Evolutionary conservation across 2,329 filamentous ascomycete species (phyloP).

Genomic region (Scedosporium boydii): DNA sequence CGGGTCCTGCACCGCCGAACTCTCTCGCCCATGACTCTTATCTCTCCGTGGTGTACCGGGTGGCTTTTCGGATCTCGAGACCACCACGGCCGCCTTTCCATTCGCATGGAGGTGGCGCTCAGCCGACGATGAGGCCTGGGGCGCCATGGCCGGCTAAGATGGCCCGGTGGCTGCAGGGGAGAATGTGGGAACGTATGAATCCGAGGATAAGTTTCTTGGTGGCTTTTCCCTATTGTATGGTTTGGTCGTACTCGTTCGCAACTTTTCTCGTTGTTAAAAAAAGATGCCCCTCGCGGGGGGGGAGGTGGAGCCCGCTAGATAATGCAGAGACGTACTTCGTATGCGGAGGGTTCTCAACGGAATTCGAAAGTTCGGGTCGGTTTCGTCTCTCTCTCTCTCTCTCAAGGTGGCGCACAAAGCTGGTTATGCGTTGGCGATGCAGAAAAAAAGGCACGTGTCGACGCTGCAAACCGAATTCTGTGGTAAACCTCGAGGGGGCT

Average conservation of each 20-base stretch:
- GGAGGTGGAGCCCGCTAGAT: neutral
- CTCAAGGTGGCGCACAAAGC: neutral
- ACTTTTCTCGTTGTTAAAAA: neutral
- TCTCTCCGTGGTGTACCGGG: conserved; percentile 54
- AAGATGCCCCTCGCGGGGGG: neutral
- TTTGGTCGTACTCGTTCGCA: neutral
- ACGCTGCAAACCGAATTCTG: neutral
- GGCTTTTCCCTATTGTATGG: neutral
- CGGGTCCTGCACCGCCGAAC: conserved; percentile 60
- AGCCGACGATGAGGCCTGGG: conserved; percentile 7
- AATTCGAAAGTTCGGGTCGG: neutral
- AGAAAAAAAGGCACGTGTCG: neutral
- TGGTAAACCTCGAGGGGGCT: neutral
- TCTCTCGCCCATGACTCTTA: conserved; percentile 46
- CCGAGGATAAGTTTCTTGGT: neutral
- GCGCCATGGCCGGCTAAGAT: conserved; percentile 4
- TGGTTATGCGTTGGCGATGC: neutral
- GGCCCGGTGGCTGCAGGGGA: neutral
- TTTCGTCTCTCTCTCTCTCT: neutral
- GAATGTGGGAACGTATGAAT: neutral
- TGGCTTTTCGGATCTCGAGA: conserved; percentile 31
- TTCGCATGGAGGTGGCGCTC: conserved; percentile 33
- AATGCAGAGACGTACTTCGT: neutral
- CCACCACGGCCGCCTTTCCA: conserved; percentile 29
- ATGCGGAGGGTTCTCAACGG: neutral